A percentile compares a stretch with the other conserved stretches of the same genome.
These are phyloP conservation scores for Polytrichum commune DNA, from an alignment of 225 moss, liverwort and hornwort genomes.

Conservation along the genomic window DNA sequence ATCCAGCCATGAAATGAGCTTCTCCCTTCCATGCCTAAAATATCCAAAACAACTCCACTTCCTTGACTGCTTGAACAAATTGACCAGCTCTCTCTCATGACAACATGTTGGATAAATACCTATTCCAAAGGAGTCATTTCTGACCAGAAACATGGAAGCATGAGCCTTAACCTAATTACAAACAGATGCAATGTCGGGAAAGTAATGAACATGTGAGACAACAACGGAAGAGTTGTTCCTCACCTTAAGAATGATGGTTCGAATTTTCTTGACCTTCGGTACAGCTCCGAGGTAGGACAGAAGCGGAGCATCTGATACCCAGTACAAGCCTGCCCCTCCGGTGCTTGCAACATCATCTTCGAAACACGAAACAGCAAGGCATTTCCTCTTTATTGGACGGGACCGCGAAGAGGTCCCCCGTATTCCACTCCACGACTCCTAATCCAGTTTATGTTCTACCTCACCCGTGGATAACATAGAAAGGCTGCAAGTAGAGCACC, in stretches of 20 bases:
- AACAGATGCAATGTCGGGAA: too few relatives aligned
- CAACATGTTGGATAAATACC: too few relatives aligned
- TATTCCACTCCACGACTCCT: slow-evolving; percentile 54
- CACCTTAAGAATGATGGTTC: slow-evolving; percentile 57
- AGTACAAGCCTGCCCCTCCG: slow-evolving; percentile 62
- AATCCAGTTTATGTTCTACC: slow-evolving; percentile 28
- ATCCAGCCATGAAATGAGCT: too few relatives aligned
- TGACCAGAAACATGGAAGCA: too few relatives aligned
- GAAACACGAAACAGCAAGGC: slow-evolving; percentile 32
- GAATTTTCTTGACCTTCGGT: slow-evolving; percentile 41
- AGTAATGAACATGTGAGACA: too few relatives aligned
- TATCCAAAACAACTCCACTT: too few relatives aligned
- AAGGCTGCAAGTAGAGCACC: slow-evolving; percentile 18
- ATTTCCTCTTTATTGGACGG: slow-evolving; percentile 43
- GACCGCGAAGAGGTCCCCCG: slow-evolving; percentile 54
- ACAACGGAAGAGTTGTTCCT: too few relatives aligned
- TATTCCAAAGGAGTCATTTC: too few relatives aligned
- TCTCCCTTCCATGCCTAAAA: too few relatives aligned
- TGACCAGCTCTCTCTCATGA: too few relatives aligned
- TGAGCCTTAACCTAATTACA: too few relatives aligned
- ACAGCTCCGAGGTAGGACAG: slow-evolving; percentile 59
- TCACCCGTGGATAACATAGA: slow-evolving; percentile 58
- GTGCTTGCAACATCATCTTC: slow-evolving; percentile 36
- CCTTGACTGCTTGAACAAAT: too few relatives aligned
- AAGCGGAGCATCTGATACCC: slow-evolving; percentile 58